These are phyloP conservation scores for Quercus lobata DNA, from an alignment of 331 rosid genomes.

Conservation along the genomic window DNA sequence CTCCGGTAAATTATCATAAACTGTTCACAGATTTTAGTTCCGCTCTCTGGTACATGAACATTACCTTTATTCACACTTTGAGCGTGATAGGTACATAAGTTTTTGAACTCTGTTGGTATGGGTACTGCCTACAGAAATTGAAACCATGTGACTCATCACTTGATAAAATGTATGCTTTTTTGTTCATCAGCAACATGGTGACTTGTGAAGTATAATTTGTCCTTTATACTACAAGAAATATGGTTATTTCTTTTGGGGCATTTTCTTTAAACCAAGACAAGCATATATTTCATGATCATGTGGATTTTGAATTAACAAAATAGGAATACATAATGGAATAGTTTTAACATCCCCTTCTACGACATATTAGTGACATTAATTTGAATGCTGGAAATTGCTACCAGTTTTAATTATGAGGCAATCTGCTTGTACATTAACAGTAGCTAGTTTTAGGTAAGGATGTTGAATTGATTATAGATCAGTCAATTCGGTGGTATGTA, in stretches of 20 bases:
- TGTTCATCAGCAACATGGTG: neutral
- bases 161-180: neutral
- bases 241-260: neutral
- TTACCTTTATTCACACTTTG: neutral
- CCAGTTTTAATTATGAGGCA: neutral
- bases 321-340: neutral
- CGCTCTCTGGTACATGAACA: neutral
- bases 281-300: neutral
- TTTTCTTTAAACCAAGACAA: neutral
- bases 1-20: conserved; percentile 3
- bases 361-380: neutral
- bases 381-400: neutral
- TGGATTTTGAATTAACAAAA: neutral
- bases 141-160: neutral
- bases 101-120: neutral
- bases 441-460: neutral
- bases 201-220: neutral
- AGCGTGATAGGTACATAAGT: neutral
- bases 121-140: neutral
- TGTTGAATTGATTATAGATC: neutral
- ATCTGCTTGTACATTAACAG: neutral
- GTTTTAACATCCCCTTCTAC: neutral
- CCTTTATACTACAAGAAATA: neutral
- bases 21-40: neutral
- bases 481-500: neutral